Evolutionary conservation across 2,329 filamentous ascomycete species (phyloP).

Genomic region (Grosmannia clavigera): DNA sequence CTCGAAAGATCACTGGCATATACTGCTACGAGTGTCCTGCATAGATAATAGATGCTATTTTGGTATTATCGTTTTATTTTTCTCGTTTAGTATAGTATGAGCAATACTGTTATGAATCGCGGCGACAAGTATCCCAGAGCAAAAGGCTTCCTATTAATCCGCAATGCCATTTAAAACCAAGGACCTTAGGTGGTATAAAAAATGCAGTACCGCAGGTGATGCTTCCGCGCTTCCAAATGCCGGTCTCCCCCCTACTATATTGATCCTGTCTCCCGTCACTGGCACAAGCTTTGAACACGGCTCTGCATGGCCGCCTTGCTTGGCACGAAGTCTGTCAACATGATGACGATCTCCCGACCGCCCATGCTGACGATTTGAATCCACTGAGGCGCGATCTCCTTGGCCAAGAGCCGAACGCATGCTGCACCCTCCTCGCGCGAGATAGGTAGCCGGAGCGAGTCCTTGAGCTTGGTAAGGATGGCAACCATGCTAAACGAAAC

Average conservation of each 20-base stretch:
- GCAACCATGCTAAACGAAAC: slow-evolving; percentile 54
- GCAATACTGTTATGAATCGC: neutral
- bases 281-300: slow-evolving; percentile 13
- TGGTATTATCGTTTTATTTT: neutral
- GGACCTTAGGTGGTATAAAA: neutral
- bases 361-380: slow-evolving; percentile 37
- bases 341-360: slow-evolving; percentile 43
- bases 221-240: neutral
- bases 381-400: slow-evolving; percentile 45
- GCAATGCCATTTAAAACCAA: neutral
- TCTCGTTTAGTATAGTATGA: too few relatives aligned
- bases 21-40: neutral
- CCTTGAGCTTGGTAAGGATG: slow-evolving; percentile 51
- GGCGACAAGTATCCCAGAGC: neutral
- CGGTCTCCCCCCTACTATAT: too few relatives aligned
- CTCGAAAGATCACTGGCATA: neutral
- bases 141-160: neutral
- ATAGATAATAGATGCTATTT: neutral
- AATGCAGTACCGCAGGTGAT: neutral
- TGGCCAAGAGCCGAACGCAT: slow-evolving; percentile 39
- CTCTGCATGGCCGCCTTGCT: slow-evolving; percentile 22
- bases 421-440: slow-evolving; percentile 37
- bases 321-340: slow-evolving; percentile 29
- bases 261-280: neutral
- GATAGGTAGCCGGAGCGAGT: slow-evolving; percentile 48